Percentiles rank a stretch among this genome's conserved stretches.
phyloP scores from a whole-genome alignment of 371 early-diverging fungal species.

The Mortierella sp. region DNA sequence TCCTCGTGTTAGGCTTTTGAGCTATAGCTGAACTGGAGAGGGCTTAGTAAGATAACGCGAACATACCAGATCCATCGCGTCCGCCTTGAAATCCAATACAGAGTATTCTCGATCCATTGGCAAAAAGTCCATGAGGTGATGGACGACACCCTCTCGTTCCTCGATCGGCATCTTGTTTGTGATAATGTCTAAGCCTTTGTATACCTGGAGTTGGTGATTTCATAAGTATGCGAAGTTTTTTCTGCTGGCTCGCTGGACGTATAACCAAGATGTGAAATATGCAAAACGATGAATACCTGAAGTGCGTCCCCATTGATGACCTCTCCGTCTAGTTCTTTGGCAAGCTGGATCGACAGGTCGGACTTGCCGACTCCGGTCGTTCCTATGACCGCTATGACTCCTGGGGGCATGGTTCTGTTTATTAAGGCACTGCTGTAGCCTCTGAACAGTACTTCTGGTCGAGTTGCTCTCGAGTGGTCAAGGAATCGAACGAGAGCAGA shows the following conservation, averaged over 20 bases:
- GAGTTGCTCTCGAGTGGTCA: too few relatives aligned
- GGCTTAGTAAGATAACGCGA: not conserved
- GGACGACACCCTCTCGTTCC: slow-evolving; percentile 79
- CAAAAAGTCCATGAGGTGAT: slow-evolving; percentile 91
- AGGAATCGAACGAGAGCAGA: too few relatives aligned
- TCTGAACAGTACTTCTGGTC: not conserved
- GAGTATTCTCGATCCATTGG: slow-evolving; percentile 83
- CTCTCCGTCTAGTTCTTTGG: slow-evolving; percentile 86
- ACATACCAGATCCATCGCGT: slow-evolving; percentile 75
- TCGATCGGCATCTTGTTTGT: slow-evolving; percentile 91
- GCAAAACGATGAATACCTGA: slow-evolving; percentile 71
- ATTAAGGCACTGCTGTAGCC: not conserved
- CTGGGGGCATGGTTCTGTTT: slow-evolving; percentile 42
- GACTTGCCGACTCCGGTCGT: slow-evolving; percentile 97
- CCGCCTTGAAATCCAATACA: slow-evolving; percentile 85
- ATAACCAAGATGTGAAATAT: not conserved
- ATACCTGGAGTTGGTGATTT: slow-evolving; percentile 74
- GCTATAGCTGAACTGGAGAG: too few relatives aligned
- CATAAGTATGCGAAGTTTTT: too few relatives aligned
- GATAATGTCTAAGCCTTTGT: slow-evolving; percentile 88
- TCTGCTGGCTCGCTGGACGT: too few relatives aligned
- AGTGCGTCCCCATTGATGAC: slow-evolving; percentile 95
- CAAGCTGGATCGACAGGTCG: slow-evolving; percentile 88
- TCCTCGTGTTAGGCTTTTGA: too few relatives aligned
- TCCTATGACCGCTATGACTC: slow-evolving; percentile 73